A percentile compares a stretch with the other conserved stretches of the same genome.
These are phyloP conservation scores for Kodamaea arcana DNA, from an alignment of 1,139 yeast species.

Conservation along the genomic window DNA sequence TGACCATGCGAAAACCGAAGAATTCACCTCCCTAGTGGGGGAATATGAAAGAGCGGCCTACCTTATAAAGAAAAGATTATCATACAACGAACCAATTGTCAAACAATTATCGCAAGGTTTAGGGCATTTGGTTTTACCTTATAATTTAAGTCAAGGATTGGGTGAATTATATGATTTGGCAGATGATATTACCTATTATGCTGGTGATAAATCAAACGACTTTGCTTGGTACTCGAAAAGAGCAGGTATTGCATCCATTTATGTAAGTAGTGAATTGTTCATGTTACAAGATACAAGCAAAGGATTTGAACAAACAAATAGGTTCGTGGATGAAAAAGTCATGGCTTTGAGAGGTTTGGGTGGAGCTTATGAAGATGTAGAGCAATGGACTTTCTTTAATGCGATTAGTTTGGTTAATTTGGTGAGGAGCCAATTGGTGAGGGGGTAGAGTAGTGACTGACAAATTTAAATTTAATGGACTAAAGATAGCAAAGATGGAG, in stretches of 20 bases:
- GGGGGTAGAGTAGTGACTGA: constrained; percentile 57
- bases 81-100: constrained; percentile 55
- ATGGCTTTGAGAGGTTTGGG: constrained; percentile 54
- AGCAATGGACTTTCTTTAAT: constrained; percentile 75
- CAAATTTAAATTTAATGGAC: no score
- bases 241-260: constrained; percentile 61
- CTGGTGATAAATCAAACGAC: constrained; percentile 81
- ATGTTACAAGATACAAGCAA: constrained; percentile 74
- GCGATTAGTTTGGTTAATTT: constrained; percentile 64
- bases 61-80: constrained; percentile 58
- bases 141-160: constrained; percentile 46
- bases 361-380: constrained; percentile 54
- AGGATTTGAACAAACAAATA: constrained; percentile 52
- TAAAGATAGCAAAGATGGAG: no score
- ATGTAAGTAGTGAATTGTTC: constrained; percentile 70
- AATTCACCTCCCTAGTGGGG: constrained; percentile 25
- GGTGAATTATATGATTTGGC: constrained; percentile 70
- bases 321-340: constrained; percentile 62
- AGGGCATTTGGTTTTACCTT: constrained; percentile 52
- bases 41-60: constrained; percentile 59
- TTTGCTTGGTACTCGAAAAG: constrained; percentile 94
- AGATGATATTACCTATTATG: constrained; percentile 77
- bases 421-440: constrained; percentile 61
- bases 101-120: constrained; percentile 45
- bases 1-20: constrained; percentile 23